Conservation (phyloP, 257 asterid genomes). For the Petunia axillaris region DNA sequence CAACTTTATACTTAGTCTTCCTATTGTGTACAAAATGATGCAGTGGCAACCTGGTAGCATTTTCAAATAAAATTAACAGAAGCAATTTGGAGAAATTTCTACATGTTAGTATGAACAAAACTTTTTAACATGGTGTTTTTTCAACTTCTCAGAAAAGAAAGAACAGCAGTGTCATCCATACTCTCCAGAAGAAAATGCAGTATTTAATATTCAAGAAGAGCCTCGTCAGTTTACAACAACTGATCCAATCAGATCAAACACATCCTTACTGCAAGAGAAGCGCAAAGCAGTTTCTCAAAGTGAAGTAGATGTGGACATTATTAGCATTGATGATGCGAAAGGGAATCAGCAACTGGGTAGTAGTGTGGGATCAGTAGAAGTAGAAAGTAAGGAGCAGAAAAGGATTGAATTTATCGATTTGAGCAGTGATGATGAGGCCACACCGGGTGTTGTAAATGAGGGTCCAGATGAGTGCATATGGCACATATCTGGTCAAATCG, state of each 20-base stretch:
- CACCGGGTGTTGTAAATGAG: background rate
- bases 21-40: no score
- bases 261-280: constrained; percentile 12
- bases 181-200: constrained; percentile 27
- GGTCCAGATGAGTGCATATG: constrained; percentile 25
- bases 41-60: no score
- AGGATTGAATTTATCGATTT: constrained; percentile 25
- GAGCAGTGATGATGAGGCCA: constrained; percentile 26
- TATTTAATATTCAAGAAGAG: background rate
- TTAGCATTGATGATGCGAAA: background rate
- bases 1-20: no score
- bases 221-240: background rate
- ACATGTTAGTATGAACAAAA: no score
- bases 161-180: constrained; percentile 23
- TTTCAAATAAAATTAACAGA: no score
- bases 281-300: background rate
- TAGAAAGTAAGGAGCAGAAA: background rate
- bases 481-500: constrained; percentile 34
- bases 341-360: background rate
- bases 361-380: background rate
- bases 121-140: no score
- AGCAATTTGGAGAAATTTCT: no score
- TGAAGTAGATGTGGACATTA: background rate
- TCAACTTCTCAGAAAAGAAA: constrained; percentile 31
- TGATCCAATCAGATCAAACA: background rate